These are phyloP conservation scores for Passalora sequoiae DNA, from an alignment of 2,329 filamentous ascomycete genomes.

Conservation along the genomic window DNA sequence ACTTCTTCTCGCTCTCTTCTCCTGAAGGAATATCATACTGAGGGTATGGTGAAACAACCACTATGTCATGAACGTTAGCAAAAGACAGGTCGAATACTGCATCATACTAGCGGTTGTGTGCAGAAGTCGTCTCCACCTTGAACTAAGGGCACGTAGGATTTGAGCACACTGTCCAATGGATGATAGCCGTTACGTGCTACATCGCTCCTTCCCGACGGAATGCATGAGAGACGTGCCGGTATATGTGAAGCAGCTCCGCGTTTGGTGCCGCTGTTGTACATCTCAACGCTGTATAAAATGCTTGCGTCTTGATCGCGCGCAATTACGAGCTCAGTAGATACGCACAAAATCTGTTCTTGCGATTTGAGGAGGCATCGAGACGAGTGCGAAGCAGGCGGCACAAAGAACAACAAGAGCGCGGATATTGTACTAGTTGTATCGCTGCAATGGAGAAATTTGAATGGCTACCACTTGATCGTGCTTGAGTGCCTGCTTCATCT, in stretches of 20 bases:
- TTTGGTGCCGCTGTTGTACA: neutral
- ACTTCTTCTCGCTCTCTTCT: neutral
- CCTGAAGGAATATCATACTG: neutral
- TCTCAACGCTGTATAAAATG: neutral
- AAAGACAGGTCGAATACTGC: neutral
- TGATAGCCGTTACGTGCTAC: neutral
- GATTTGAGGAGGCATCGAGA: neutral
- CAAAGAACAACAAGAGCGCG: too few relatives aligned
- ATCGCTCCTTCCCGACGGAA: neutral
- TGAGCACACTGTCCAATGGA: neutral
- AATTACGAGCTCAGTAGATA: too few relatives aligned
- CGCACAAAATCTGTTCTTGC: too few relatives aligned
- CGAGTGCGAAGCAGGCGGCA: neutral
- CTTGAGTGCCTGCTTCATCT: too few relatives aligned
- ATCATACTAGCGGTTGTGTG: constrained; percentile 2
- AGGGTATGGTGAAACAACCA: neutral
- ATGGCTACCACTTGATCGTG: too few relatives aligned
- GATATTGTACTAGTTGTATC: too few relatives aligned
- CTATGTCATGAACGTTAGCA: neutral
- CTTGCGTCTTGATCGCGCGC: neutral
- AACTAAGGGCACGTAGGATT: constrained; percentile 1
- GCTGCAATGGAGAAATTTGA: too few relatives aligned
- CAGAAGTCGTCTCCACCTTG: constrained; percentile 1
- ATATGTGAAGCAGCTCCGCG: neutral
- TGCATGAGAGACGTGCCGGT: too few relatives aligned